Evolutionary conservation across 2,329 filamentous ascomycete genomes (phyloP), one percentile per base, ranked within the genome.

Genomic region (Pseudogymnoascus sp.): DNA sequence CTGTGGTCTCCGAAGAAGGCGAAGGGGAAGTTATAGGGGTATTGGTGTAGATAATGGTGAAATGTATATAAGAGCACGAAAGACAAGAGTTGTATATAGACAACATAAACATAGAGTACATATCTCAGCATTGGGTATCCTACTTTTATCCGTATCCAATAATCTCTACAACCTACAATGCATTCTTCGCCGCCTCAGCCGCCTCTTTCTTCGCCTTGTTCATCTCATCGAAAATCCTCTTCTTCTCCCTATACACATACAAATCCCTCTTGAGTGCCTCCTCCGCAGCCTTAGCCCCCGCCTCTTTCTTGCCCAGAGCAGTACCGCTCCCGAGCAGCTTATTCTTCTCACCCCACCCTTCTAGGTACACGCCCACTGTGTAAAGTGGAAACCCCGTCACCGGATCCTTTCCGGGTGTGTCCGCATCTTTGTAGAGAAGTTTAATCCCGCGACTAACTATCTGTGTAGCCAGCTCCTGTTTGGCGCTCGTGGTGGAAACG

Each of bases 231-330:
- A 78, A 74, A 23, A 80, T 69, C 66, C 74, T 77, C 69, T 78
- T 80, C 64, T 77, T 76, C 12, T 78, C 76, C 74, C 75, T 77
- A 38, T 79, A 79, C 61, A 76, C 75, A 68, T 77, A 78, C 23
- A 74, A 71, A 66, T 89, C 68, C 69, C 87, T 88, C 72, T 86
- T 87, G 71, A 93, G 69, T 0, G 87, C 88, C 67, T 79, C 77
- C 43, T 77, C 75, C 0, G 90, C 90, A 1, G 89, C 89, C 67
- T 83, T 86, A 12, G 82, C 77, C 0, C 86, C 87, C 1, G 89
- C 90, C 63, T 90, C 87, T 63, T 83, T 84, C 75, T 91, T 91
- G 62, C 82, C 84, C 66, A 84, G 75, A 1, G 83, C 89, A 34
- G 81, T 82, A 0, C 88, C 89, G 49, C 78, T 79, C 0, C 86